A percentile compares a stretch with the other conserved stretches of the same genome.
Evolutionary conservation across 1,284 basidiomycete species (phyloP).

Genomic region (Mycena citricolor): DNA sequence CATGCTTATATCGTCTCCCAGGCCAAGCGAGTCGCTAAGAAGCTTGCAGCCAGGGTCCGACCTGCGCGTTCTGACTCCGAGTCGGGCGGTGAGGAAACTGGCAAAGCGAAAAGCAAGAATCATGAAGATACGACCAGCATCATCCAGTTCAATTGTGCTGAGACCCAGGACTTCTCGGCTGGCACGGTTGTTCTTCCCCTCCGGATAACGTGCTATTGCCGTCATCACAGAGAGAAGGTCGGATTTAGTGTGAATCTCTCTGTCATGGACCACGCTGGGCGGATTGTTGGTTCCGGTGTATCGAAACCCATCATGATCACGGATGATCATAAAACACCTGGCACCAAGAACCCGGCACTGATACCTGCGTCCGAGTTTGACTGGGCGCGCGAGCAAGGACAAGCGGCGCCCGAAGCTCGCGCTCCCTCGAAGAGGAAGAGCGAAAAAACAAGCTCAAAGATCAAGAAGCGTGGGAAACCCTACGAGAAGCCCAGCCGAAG

Average conservation of each 20-base stretch:
- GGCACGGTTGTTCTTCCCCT: constrained; percentile 91
- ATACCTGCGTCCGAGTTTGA: constrained; percentile 38
- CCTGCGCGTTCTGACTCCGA: constrained; percentile 80
- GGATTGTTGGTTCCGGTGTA: constrained; percentile 80
- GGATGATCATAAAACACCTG: constrained; percentile 93
- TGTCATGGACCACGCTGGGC: constrained; percentile 80
- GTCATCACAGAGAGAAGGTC: constrained; percentile 96
- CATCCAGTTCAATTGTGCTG: constrained; percentile 94
- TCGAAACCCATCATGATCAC: constrained; percentile 98
- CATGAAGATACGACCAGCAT: constrained; percentile 81
- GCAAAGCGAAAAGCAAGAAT: constrained; percentile 43
- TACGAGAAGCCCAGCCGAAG: constrained; percentile 60
- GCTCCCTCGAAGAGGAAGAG: constrained; percentile 29
- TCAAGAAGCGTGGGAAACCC: constrained; percentile 55
- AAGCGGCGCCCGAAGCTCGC: constrained; percentile 20
- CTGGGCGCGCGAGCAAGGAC: constrained; percentile 41
- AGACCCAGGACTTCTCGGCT: constrained; percentile 86
- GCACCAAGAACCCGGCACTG: constrained; percentile 26
- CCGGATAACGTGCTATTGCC: constrained; percentile 97
- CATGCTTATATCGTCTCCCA: constrained; percentile 32
- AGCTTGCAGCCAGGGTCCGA: constrained; percentile 76
- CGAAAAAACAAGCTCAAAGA: constrained; percentile 30
- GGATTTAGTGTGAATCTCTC: constrained; percentile 94
- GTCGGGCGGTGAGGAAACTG: constrained; percentile 51
- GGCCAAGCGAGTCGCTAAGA: constrained; percentile 87